Evolutionary conservation across 352 stramenopile species (phyloP).

Genomic region (Globisporangium splendens): DNA sequence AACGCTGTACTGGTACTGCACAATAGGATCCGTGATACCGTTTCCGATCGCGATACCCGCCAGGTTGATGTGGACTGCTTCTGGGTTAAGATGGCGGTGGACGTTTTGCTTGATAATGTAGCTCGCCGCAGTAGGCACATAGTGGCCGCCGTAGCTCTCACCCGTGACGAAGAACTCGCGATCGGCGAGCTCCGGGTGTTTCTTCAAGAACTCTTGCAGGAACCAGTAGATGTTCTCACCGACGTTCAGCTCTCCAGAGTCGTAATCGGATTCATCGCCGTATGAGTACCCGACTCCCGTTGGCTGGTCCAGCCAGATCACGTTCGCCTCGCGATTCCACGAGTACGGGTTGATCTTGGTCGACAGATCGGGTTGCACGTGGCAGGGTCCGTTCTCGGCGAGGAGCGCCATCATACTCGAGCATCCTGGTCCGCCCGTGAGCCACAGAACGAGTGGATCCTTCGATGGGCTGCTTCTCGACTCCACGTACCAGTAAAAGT

Average conservation of each 20-base stretch:
- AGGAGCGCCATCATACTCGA: constrained; percentile 35
- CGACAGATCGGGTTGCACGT: constrained; percentile 23
- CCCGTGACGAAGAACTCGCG: constrained; percentile 39
- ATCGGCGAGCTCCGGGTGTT: constrained; percentile 31
- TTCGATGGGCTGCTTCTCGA: constrained; percentile 19
- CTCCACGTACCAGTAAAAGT: constrained; percentile 60
- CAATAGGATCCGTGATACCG: constrained; percentile 71
- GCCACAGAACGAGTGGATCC: constrained; percentile 48
- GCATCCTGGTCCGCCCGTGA: constrained; percentile 39
- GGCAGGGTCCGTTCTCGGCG: constrained; percentile 38
- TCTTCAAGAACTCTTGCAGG: constrained; percentile 30
- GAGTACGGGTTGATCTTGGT: constrained; percentile 29
- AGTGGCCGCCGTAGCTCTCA: constrained; percentile 43
- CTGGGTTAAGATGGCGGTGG: constrained; percentile 1
- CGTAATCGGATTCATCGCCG: constrained; percentile 18
- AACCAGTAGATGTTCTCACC: constrained; percentile 45
- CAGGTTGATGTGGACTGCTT: constrained; percentile 30
- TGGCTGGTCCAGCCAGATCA: constrained; percentile 46
- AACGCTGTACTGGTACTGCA: constrained; percentile 63
- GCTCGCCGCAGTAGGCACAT: constrained; percentile 31
- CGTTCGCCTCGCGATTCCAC: constrained; percentile 37
- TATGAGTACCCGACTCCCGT: constrained; percentile 37
- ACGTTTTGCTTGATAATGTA: constrained; percentile 21
- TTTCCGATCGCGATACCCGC: constrained; percentile 60
- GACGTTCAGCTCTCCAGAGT: constrained; percentile 29